Evolutionary conservation across 2,329 filamentous ascomycete species (phyloP), one percentile per base, ranked within the genome.

Genomic region (Phyllosticta citribraziliensis): DNA sequence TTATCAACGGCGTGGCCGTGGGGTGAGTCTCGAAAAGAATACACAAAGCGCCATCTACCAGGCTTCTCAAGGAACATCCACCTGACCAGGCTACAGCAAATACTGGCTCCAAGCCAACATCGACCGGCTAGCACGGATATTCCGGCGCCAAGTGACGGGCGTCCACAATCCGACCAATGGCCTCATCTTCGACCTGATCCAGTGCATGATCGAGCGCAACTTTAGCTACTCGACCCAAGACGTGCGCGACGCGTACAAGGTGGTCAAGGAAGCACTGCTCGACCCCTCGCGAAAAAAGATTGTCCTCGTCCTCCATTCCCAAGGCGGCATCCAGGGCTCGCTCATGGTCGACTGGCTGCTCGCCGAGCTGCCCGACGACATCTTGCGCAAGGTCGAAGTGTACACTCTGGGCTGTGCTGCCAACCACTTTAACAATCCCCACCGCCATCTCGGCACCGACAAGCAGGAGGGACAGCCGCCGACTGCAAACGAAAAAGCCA

Each of bases 361-460:
- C 1, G 84, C 87, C 64, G 88, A 91, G 68, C 74, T 69, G 14
- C 62, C 64, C 5, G 64, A 67, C 27, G 63, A 69, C 62, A 61
- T 58, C 30, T 27, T 68, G 12, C 57, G 63, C 10, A 67, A 65
- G 25, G 64, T 70, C 12, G 88, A 93, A 72, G 82, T 93, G 12
- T 82, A 81, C 72, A 92, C 88, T 0, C 93, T 93, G 70, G 89
- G 88, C 27, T 88, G 84, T 62, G 88, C 88, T 0, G 87, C 89
- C 0, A 90, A 90, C 67, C 88, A 92, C 71, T 92, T 91, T 76
- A 91, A 91, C 72, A 90, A 91, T 65, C 89, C 88, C 0, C 81
- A 84, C 65, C 58, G 63, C 19, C 33, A 40, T 40, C 33, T 40
- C 11, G 10, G 33, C 5, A 61, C 56, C 54, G 55, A 47, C 27